These are phyloP conservation scores for Ananas comosus DNA, from an alignment of 176 grass and related monocot species.

Conservation along the genomic window DNA sequence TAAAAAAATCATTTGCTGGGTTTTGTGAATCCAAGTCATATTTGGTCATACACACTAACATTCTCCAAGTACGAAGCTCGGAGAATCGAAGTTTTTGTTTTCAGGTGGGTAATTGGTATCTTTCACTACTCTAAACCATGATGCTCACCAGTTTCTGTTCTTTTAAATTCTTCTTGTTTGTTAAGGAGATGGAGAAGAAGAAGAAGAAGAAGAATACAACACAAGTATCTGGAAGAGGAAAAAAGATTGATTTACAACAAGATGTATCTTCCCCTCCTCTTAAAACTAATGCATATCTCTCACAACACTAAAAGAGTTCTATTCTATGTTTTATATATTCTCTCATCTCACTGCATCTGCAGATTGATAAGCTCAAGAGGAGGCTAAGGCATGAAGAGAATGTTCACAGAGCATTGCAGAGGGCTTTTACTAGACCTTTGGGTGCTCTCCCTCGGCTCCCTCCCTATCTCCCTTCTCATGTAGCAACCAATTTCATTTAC, in stretches of 20 bases:
- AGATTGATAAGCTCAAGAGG: slow-evolving; percentile 92
- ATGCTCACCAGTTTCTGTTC: neutral
- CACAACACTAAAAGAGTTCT: neutral
- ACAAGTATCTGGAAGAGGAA: slow-evolving; percentile 48
- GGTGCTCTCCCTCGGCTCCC: slow-evolving; percentile 94
- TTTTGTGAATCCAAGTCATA: neutral
- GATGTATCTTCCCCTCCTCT: slow-evolving; percentile 45
- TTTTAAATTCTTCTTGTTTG: slow-evolving; percentile 29
- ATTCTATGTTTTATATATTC: neutral
- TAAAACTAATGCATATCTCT: neutral
- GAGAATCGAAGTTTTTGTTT: neutral
- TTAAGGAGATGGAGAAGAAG: slow-evolving; percentile 45
- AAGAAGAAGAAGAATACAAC: slow-evolving; percentile 15
- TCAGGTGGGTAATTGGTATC: neutral
- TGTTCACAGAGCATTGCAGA: slow-evolving; percentile 86
- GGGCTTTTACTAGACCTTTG: slow-evolving; percentile 88
- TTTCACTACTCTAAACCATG: neutral
- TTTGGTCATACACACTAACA: slow-evolving; percentile 35
- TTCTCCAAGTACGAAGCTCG: slow-evolving; percentile 19
- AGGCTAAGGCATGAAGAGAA: slow-evolving; percentile 95
- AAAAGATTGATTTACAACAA: slow-evolving; percentile 85
- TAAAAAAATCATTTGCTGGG: too few relatives aligned
- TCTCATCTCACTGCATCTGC: slow-evolving; percentile 12
- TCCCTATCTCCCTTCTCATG: slow-evolving; percentile 81
- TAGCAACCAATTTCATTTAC: slow-evolving; percentile 18